Evolutionary conservation across 176 grass and related monocot species (phyloP).

Genomic region (barley (Hordeum vulgare)): DNA sequence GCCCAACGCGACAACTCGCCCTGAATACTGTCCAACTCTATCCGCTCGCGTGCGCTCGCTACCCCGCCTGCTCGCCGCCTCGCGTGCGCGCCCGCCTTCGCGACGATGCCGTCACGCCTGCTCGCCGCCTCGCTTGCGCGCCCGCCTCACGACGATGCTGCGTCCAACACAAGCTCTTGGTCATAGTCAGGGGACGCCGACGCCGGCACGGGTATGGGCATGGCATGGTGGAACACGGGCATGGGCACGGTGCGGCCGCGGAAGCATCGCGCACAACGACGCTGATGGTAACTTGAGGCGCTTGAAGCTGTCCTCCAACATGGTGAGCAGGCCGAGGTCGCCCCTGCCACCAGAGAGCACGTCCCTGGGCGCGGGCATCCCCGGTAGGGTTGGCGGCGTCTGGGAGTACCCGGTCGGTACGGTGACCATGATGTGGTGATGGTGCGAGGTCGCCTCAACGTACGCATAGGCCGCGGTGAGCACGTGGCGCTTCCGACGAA

Average conservation of each 20-base stretch:
- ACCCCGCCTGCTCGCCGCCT: too few relatives aligned
- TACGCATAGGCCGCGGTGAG: background rate
- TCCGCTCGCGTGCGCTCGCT: too few relatives aligned
- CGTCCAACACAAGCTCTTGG: constrained; percentile 58
- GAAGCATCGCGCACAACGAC: constrained; percentile 23
- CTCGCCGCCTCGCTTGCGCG: too few relatives aligned
- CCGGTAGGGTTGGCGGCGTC: constrained; percentile 18
- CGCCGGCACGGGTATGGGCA: constrained; percentile 23
- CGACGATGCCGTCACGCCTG: constrained; percentile 66
- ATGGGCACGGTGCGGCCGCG: constrained; percentile 29
- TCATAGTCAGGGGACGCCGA: constrained; percentile 34
- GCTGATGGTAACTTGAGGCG: constrained; percentile 50
- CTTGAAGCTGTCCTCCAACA: constrained; percentile 69
- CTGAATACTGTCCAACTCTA: too few relatives aligned
- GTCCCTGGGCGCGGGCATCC: constrained; percentile 28
- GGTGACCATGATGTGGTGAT: background rate
- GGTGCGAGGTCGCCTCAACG: constrained; percentile 3
- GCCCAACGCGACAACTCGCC: too few relatives aligned
- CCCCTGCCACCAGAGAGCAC: constrained; percentile 48
- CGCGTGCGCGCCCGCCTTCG: too few relatives aligned
- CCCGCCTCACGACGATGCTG: constrained; percentile 38
- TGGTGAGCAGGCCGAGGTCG: constrained; percentile 46
- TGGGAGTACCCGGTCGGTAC: constrained; percentile 20
- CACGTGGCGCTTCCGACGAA: constrained; percentile 11
- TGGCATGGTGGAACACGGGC: constrained; percentile 51